phyloP scores from a whole-genome alignment of 2,329 filamentous ascomycete genomes.

The Sporothrix dimorphospora region DNA sequence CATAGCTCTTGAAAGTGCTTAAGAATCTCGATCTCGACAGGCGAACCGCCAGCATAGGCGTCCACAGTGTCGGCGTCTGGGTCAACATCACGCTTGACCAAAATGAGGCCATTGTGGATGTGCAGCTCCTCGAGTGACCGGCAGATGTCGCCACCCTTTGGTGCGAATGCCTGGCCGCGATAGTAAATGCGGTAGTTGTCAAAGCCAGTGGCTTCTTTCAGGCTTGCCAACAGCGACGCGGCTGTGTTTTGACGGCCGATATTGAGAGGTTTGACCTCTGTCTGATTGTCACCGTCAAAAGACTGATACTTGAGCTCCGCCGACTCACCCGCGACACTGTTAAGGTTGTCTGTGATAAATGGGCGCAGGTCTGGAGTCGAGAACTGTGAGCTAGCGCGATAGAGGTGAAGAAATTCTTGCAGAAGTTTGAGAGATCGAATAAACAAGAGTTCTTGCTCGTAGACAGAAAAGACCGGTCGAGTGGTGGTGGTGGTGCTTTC shows the following conservation, averaged over 20 bases:
- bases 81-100: constrained; percentile 64
- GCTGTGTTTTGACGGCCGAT: constrained; percentile 74
- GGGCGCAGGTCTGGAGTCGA: constrained; percentile 61
- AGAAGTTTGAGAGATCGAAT: constrained; percentile 70
- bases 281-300: constrained; percentile 64
- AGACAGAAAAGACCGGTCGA: constrained; percentile 40
- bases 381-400: constrained; percentile 64
- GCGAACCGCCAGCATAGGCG: constrained; percentile 56
- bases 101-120: constrained; percentile 65
- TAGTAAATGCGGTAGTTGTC: constrained; percentile 75
- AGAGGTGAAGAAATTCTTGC: constrained; percentile 66
- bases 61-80: constrained; percentile 47
- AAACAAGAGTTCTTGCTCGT: constrained; percentile 65
- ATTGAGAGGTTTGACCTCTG: constrained; percentile 62
- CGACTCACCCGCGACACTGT: constrained; percentile 62
- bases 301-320: constrained; percentile 74
- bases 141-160: constrained; percentile 61
- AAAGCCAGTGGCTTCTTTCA: constrained; percentile 73
- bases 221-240: constrained; percentile 66
- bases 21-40: constrained; percentile 77
- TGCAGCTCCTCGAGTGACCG: constrained; percentile 70
- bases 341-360: constrained; percentile 55
- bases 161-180: constrained; percentile 66
- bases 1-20: constrained; percentile 84
- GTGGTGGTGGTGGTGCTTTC: not conserved